Conservation (phyloP, 805 yeast genomes). For the Kodamaea neixiangensis region DNA sequence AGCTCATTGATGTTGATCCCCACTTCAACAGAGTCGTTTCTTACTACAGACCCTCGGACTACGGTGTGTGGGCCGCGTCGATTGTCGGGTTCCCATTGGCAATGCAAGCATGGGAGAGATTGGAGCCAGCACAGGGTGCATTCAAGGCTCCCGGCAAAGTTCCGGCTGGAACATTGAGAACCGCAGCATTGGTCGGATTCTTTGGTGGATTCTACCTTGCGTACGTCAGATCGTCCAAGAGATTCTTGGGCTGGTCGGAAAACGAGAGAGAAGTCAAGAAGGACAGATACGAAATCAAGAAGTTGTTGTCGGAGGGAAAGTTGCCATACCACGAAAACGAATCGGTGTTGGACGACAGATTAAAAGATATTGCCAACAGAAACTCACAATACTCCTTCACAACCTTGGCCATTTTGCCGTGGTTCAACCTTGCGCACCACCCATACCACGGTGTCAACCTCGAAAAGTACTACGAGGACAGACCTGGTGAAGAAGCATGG, state of each 20-base stretch:
- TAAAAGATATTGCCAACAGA: slow-evolving; percentile 74
- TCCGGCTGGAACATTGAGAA: slow-evolving; percentile 57
- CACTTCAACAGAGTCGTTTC: slow-evolving; percentile 69
- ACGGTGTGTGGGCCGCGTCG: slow-evolving; percentile 46
- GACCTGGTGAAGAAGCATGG: slow-evolving; percentile 63
- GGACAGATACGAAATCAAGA: slow-evolving; percentile 75
- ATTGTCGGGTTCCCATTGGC: slow-evolving; percentile 46
- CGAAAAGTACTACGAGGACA: slow-evolving; percentile 40
- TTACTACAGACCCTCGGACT: slow-evolving; percentile 71
- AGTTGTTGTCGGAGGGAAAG: slow-evolving; percentile 60
- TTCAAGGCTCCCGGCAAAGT: slow-evolving; percentile 51
- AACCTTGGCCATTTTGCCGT: slow-evolving; percentile 63
- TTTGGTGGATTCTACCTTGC: slow-evolving; percentile 75
- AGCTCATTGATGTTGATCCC: slow-evolving; percentile 76
- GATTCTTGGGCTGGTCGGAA: slow-evolving; percentile 80
- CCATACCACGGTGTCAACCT: slow-evolving; percentile 81
- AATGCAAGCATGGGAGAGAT: slow-evolving; percentile 43
- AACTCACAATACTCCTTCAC: slow-evolving; percentile 73
- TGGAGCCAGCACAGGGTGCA: slow-evolving; percentile 44
- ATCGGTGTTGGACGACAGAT: slow-evolving; percentile 56
- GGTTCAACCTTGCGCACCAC: slow-evolving; percentile 81
- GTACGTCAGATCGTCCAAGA: slow-evolving; percentile 62
- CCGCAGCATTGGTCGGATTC: slow-evolving; percentile 61
- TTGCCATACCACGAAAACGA: slow-evolving; percentile 68
- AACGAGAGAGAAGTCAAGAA: slow-evolving; percentile 66